Percentiles rank a stretch among this genome's conserved stretches.
Evolutionary conservation across 495 filamentous ascomycete genomes (phyloP).

Genomic region (Daldinia loculata): DNA sequence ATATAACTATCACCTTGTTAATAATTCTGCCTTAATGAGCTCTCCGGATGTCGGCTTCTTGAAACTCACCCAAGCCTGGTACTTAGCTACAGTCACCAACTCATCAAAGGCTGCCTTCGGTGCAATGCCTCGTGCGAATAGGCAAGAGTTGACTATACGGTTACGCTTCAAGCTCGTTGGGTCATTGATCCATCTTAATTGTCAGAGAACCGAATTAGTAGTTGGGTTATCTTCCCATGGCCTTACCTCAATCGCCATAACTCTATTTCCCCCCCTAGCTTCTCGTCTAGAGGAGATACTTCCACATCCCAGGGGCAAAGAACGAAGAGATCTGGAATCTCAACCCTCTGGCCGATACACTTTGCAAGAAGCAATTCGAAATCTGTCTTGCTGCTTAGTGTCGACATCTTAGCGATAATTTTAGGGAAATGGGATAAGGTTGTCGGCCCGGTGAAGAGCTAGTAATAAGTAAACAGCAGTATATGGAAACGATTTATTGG

Average conservation of each 20-base stretch:
- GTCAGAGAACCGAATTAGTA: background rate
- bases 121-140: conserved; percentile 14
- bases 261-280: conserved; percentile 13
- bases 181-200: conserved; percentile 17
- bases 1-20: background rate
- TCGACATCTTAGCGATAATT: background rate
- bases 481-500: background rate
- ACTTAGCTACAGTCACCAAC: conserved; percentile 8
- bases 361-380: conserved; percentile 20
- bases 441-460: background rate
- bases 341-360: conserved; percentile 19
- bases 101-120: conserved; percentile 4
- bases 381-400: background rate
- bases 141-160: conserved; percentile 15
- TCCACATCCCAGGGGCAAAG: conserved; percentile 15
- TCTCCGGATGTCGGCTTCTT: background rate
- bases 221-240: background rate
- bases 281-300: conserved; percentile 1
- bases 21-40: background rate
- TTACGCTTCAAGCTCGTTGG: conserved; percentile 20
- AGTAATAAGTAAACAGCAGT: background rate
- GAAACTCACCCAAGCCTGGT: conserved; percentile 17
- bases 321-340: conserved; percentile 20
- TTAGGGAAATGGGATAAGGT: background rate
- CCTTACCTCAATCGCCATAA: conserved; percentile 20